Conservation (phyloP, 2,329 filamentous ascomycete species). For the Nemania diffusa region DNA sequence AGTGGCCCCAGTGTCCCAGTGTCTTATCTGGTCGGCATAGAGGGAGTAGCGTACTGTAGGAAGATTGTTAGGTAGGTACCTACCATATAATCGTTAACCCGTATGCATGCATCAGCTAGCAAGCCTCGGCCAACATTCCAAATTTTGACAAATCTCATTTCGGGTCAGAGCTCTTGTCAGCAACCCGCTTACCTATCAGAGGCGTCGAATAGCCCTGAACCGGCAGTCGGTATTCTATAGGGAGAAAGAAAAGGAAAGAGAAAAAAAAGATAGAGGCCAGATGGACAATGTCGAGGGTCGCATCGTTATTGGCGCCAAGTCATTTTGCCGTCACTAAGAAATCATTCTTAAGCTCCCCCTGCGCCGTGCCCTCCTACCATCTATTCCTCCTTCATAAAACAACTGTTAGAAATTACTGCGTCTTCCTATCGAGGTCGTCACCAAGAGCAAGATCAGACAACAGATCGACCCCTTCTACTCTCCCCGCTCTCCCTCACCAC, state of each 20-base stretch:
- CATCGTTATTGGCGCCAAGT: slow-evolving; percentile 30
- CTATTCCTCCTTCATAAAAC: slow-evolving; percentile 12
- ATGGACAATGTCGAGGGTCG: slow-evolving; percentile 21
- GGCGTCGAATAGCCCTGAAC: slow-evolving; percentile 17
- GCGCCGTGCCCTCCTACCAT: slow-evolving; percentile 19
- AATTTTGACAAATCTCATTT: slow-evolving; percentile 39
- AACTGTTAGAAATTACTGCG: slow-evolving; percentile 1
- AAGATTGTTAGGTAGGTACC: too few species aligned
- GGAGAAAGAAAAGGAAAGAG: background rate
- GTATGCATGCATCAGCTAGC: slow-evolving; percentile 5
- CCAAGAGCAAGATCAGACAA: slow-evolving; percentile 1
- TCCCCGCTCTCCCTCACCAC: slow-evolving; percentile 9
- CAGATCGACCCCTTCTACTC: background rate
- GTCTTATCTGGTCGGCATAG: slow-evolving; percentile 15
- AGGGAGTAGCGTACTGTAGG: slow-evolving; percentile 5
- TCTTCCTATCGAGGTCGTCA: background rate
- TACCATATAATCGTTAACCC: slow-evolving; percentile 34
- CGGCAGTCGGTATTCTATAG: slow-evolving; percentile 11
- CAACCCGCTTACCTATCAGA: slow-evolving; percentile 28
- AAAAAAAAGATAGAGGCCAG: background rate
- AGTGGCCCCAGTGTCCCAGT: slow-evolving; percentile 5
- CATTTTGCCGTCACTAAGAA: slow-evolving; percentile 20
- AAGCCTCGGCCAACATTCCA: slow-evolving; percentile 31
- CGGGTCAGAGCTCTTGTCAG: slow-evolving; percentile 25
- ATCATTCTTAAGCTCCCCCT: slow-evolving; percentile 36